A percentile compares a stretch with the other conserved stretches of the same genome.
Conservation (phyloP, 805 yeast genomes). For the Kodamaea leandrae region DNA sequence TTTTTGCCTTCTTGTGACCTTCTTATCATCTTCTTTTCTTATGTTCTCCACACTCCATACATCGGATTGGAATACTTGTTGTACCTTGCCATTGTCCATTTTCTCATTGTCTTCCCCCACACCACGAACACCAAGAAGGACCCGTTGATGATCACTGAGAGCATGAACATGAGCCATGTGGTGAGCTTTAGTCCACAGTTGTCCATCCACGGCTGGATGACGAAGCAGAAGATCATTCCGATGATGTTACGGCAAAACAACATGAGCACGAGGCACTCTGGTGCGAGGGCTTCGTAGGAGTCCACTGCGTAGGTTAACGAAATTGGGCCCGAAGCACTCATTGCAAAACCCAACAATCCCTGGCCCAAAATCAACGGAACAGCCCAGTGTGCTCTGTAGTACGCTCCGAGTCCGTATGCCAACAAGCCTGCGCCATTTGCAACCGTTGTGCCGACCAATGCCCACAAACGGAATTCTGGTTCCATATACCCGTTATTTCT, state of each 20-base stretch:
- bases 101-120: slow-evolving; percentile 43
- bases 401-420: slow-evolving; percentile 45
- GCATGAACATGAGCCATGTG: slow-evolving; percentile 47
- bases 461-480: slow-evolving; percentile 48
- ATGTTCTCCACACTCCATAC: slow-evolving; percentile 14
- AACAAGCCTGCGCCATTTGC: slow-evolving; percentile 44
- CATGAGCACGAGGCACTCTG: slow-evolving; percentile 45
- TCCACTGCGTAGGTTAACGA: slow-evolving; percentile 46
- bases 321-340: slow-evolving; percentile 45
- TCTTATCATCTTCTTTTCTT: too few species aligned
- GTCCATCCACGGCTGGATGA: slow-evolving; percentile 46
- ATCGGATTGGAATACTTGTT: slow-evolving; percentile 10
- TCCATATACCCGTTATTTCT: slow-evolving; percentile 46
- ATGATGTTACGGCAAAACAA: slow-evolving; percentile 43
- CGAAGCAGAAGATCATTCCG: slow-evolving; percentile 47
- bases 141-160: slow-evolving; percentile 41
- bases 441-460: slow-evolving; percentile 38
- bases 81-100: slow-evolving; percentile 24
- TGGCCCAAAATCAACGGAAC: slow-evolving; percentile 45
- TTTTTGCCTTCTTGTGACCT: too few species aligned
- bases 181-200: slow-evolving; percentile 37
- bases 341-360: slow-evolving; percentile 45
- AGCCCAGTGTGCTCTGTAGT: slow-evolving; percentile 39
- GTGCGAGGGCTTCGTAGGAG: slow-evolving; percentile 42
- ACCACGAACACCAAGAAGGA: slow-evolving; percentile 35